Evolutionary conservation across 129 eudicot genomes (phyloP).

Genomic region (Mikania micrantha): DNA sequence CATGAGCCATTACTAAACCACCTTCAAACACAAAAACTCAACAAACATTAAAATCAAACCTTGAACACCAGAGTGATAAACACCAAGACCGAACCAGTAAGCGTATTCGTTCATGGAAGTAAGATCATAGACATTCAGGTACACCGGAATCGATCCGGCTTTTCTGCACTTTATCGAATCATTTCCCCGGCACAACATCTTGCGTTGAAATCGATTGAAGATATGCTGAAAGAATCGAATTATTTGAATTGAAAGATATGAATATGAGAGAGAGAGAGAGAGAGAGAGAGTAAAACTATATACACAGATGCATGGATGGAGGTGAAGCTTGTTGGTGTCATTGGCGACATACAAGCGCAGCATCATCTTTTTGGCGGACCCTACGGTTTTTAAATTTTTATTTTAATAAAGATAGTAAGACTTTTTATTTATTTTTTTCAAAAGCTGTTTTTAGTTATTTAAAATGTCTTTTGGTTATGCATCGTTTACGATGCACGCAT

Average conservation of each 20-base stretch:
- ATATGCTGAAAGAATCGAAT: neutral
- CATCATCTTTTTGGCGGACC: conserved; percentile 21
- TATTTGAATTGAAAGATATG: conserved; percentile 16
- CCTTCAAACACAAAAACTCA: too few species aligned
- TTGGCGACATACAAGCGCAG: conserved; percentile 34
- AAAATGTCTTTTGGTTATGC: too few species aligned
- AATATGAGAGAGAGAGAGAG: neutral
- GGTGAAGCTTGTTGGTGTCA: conserved; percentile 25
- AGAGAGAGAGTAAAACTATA: conserved; percentile 3
- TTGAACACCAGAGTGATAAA: conserved; percentile 85
- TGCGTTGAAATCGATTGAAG: conserved; percentile 15
- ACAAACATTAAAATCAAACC: conserved; percentile 40
- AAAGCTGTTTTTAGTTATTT: neutral
- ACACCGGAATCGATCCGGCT: conserved; percentile 62
- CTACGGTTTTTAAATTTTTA: neutral
- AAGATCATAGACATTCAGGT: conserved; percentile 77
- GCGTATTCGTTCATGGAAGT: conserved; percentile 80
- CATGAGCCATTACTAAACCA: too few species aligned
- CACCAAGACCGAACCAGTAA: conserved; percentile 91
- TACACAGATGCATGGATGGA: conserved; percentile 13
- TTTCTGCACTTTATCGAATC: conserved; percentile 31
- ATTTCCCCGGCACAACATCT: conserved; percentile 28
- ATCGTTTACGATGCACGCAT: too few species aligned
- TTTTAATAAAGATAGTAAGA: neutral
- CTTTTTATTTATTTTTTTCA: neutral